Base-by-base conservation (phyloP, 306 rosid species). In the Arachis hypogaea region DNA sequence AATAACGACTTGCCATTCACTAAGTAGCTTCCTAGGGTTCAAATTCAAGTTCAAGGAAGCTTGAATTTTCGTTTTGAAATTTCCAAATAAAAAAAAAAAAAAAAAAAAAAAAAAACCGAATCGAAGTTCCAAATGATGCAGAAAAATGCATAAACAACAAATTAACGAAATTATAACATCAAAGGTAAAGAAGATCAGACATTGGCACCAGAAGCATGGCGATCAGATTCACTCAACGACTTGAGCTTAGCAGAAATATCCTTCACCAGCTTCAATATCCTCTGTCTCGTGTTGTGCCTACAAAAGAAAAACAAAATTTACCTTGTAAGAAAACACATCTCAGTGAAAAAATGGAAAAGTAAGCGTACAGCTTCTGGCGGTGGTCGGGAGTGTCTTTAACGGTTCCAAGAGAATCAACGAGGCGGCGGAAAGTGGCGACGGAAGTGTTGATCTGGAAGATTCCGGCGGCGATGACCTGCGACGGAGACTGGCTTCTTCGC, bases 381-480 rank as follows among this genome's bases (percentile, higher is more conserved):
- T 86, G 92, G 1, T 77, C 86, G 45, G 88, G 69, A 60, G 94
- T 91, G 68, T 88, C 94, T 77, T 84, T 91, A 69, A 81, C 83
- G 74, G 92, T 86, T 78, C 97, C 97, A 36, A 91, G 62, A 46
- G 83, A 83, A 63, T 91, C 92, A 42, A 88, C 94, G 58, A 88
- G 86, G 12, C 97, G 90, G 4, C 86, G 92, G 79, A 88, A 91
- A 77, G 83, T 79, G 62, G 82, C 76, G 33, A 86, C 92, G 85
- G 94, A 87, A 9, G 94, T 88, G 78, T 91, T 91, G 82, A 91
- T 86, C 92, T 91, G 94, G 81, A 86, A 91, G 77, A 91, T 88
- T 45, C 87, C 92, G 44, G 94, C 87, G 5, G 94, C 90, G 46
- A 91, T 76, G 43, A 86, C 92, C 78, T 88, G 96, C 7, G 93